phyloP scores from a whole-genome alignment of 306 rosid species.

The Pterocarpus santalinus region DNA sequence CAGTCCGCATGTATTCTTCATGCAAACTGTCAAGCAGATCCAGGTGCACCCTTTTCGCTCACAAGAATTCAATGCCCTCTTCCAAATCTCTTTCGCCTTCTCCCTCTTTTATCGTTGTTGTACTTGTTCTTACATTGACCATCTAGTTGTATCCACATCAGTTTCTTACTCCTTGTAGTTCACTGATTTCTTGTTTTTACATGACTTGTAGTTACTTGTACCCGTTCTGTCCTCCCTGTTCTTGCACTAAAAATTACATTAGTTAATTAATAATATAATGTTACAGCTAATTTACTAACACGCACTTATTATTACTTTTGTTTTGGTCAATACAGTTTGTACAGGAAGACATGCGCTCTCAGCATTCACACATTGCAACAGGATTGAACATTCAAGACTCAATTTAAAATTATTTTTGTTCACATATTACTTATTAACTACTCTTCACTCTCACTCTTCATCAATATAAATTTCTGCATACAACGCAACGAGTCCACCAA shows the following conservation, averaged over 20 bases:
- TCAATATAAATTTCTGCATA: constrained; percentile 62
- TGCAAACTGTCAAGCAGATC: constrained; percentile 39
- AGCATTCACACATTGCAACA: constrained; percentile 35
- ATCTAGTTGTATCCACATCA: neutral
- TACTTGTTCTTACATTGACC: constrained; percentile 29
- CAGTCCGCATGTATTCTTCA: constrained; percentile 37
- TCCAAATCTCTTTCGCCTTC: neutral
- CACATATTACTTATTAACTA: neutral
- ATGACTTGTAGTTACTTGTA: constrained; percentile 11
- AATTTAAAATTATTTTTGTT: constrained; percentile 38
- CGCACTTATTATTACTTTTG: neutral
- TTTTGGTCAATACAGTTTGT: constrained; percentile 28
- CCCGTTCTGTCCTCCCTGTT: neutral
- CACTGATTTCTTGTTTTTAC: constrained; percentile 47
- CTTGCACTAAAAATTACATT: neutral
- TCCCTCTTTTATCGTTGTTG: neutral
- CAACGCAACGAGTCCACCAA: constrained; percentile 68
- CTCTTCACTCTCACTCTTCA: constrained; percentile 18
- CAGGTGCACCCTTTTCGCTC: constrained; percentile 23
- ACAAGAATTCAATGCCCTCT: constrained; percentile 29
- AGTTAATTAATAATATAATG: neutral
- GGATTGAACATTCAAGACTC: constrained; percentile 47
- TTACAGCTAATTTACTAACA: neutral
- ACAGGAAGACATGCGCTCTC: constrained; percentile 29
- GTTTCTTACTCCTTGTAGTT: constrained; percentile 36